Evolutionary conservation across 345 rosid genomes (phyloP), one percentile per base, ranked within the genome.

Genomic region (Theobroma cacao): DNA sequence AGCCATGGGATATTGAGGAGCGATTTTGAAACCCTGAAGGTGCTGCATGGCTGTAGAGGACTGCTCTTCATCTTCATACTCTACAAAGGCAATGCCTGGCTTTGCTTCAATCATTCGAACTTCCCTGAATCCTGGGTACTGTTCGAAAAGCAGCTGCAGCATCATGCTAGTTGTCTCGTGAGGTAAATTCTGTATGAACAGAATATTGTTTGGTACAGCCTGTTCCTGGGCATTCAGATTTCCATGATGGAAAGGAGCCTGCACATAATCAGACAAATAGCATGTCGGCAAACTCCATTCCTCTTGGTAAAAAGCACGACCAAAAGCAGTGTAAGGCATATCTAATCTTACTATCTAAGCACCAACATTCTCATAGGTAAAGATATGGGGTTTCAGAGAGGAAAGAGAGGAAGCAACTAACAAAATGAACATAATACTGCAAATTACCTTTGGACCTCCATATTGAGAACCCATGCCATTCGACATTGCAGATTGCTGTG

Each of bases 51-150:
- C 94, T 87, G 90, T 86, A 61, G 90, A 89, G 17, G 98, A 90
- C 75, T 96, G 94, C 75, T 81, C 89, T 18, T 96, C 98, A 43
- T 94, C 97, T 83, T 91, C 99, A 43, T 77, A 94, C 77, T 97
- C 99, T 4, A 93, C 94, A 71, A 94, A 94, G 0, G 99, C 98
- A 63, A 97, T 97, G 52, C 98, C 98, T 11, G 98, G 99, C 77
- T 91, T 94, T 18, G 98, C 97, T 79, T 88, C 91, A 26, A 91
- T 82, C 99, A 94, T 97, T 63, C 98, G 83, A 55, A 91, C 97
- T 87, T 97, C 99, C 80, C 83, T 97, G 80, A 91, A 97, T 47
- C 99, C 99, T 0, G 95, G 94, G 78, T 88, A 97, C 62, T 91
- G 97, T 58, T 86, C 77, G 77, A 97, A 94, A 67, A 97, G 94